Percentiles rank a stretch among this genome's conserved stretches.
Evolutionary conservation across 306 rosid genomes (phyloP).

Genomic region (Cucumis cinereus): DNA sequence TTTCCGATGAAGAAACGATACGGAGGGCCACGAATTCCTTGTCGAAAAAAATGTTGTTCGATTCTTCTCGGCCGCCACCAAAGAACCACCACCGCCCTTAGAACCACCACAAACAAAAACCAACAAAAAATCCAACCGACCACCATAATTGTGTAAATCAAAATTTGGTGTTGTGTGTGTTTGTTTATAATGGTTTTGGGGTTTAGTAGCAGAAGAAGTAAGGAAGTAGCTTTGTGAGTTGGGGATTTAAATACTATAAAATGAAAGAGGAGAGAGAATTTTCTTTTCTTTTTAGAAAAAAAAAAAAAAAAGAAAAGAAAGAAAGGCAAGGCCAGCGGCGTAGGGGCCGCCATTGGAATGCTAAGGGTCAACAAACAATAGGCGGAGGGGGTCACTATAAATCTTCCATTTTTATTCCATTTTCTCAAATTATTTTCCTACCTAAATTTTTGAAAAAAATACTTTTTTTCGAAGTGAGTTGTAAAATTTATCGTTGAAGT

Average conservation of each 20-base stretch:
- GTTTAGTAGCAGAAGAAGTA: background rate
- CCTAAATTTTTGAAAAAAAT: too few relatives aligned
- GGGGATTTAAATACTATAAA: background rate
- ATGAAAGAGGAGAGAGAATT: background rate
- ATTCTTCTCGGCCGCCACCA: slow-evolving; percentile 91
- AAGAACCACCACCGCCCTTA: slow-evolving; percentile 38
- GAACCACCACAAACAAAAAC: slow-evolving; percentile 11
- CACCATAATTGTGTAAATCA: background rate
- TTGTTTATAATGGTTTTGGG: too few relatives aligned
- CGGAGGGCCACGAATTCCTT: slow-evolving; percentile 97
- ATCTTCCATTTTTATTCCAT: too few relatives aligned
- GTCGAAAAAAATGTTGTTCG: slow-evolving; percentile 59
- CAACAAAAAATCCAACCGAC: slow-evolving; percentile 4
- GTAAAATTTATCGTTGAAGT: too few relatives aligned
- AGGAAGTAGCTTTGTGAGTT: background rate
- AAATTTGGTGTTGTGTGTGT: too few relatives aligned
- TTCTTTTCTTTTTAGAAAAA: too few relatives aligned
- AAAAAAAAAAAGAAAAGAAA: too few relatives aligned
- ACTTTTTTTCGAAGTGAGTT: too few relatives aligned
- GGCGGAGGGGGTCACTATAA: background rate
- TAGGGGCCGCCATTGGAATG: slow-evolving; percentile 92
- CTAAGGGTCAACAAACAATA: slow-evolving; percentile 61
- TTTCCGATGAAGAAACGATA: slow-evolving; percentile 98
- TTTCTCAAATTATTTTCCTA: too few relatives aligned
- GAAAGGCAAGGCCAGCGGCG: slow-evolving; percentile 83